Evolutionary conservation across 495 filamentous ascomycete species (phyloP).

Genomic region (Aspergillus hancockii): DNA sequence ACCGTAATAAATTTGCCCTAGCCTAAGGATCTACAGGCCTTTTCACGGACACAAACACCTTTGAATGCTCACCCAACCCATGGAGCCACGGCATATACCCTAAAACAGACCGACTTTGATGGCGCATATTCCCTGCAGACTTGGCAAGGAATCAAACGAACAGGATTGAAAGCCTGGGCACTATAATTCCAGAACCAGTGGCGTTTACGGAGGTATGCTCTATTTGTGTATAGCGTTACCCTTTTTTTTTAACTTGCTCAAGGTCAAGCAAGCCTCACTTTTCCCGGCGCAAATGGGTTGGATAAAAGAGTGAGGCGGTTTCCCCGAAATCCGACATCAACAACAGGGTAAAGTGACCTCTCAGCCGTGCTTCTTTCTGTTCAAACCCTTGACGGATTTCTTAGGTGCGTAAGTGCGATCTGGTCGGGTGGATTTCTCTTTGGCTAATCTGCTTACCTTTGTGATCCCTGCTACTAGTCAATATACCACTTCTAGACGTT

Average conservation of each 20-base stretch:
- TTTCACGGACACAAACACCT: constrained; percentile 9
- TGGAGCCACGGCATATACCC: constrained; percentile 44
- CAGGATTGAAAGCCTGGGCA: constrained; percentile 15
- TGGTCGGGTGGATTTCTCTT: constrained; percentile 3
- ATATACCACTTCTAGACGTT: constrained; percentile 5
- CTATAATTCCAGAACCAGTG: constrained; percentile 5
- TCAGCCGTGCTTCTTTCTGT: constrained; percentile 4
- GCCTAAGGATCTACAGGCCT: constrained; percentile 3
- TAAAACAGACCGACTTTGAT: constrained; percentile 26
- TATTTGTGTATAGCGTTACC: constrained; percentile 21
- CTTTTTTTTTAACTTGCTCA: constrained; percentile 13
- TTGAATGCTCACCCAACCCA: constrained; percentile 17
- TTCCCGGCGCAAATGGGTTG: constrained; percentile 39
- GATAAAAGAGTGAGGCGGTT: constrained; percentile 47
- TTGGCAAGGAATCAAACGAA: constrained; percentile 21
- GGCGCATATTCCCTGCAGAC: constrained; percentile 29
- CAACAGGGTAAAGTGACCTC: constrained; percentile 13
- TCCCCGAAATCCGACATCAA: constrained; percentile 28
- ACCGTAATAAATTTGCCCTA: constrained; percentile 3
- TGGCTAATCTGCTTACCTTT: constrained; percentile 9
- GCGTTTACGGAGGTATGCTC: constrained; percentile 6
- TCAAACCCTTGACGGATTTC: constrained; percentile 11
- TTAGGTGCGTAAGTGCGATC: constrained; percentile 14
- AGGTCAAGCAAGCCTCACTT: constrained; percentile 37
- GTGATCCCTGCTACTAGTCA: constrained; percentile 3